A percentile compares a stretch with the other conserved stretches of the same genome.
These are phyloP conservation scores for Agarophyton chilense DNA, from an alignment of 23 red algal genomes.

Conservation along the genomic window DNA sequence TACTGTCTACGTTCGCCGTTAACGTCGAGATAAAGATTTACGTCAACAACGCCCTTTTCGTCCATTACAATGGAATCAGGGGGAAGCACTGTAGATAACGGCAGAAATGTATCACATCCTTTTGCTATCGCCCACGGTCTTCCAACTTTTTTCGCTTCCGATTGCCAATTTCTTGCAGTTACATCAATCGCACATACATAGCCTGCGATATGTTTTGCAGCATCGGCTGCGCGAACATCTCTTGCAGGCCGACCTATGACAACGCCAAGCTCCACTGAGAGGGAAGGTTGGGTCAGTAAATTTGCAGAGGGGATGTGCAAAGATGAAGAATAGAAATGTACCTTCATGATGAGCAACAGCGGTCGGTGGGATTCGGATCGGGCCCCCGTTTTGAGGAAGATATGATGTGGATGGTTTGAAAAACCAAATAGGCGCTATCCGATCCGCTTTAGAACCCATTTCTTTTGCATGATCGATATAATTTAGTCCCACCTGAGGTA, in stretches of 20 bases:
- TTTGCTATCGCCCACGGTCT: slow-evolving; percentile 83
- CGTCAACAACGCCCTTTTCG: slow-evolving; percentile 32
- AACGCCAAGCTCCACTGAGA: slow-evolving; percentile 74
- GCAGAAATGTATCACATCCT: slow-evolving; percentile 83
- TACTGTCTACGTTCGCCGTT: slow-evolving; percentile 69
- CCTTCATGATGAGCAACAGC: slow-evolving; percentile 64
- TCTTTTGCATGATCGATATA: slow-evolving; percentile 61
- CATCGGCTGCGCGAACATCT: slow-evolving; percentile 36
- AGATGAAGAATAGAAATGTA: not conserved
- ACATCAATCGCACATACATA: slow-evolving; percentile 85
- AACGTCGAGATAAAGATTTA: slow-evolving; percentile 74
- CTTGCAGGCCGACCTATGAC: slow-evolving; percentile 69
- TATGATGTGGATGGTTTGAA: slow-evolving; percentile 79
- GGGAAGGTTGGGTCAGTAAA: not conserved
- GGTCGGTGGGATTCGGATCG: slow-evolving; percentile 34
- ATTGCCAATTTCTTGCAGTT: slow-evolving; percentile 83
- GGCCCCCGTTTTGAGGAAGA: slow-evolving; percentile 36
- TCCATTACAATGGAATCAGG: slow-evolving; percentile 48
- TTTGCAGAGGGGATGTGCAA: not conserved
- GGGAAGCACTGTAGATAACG: slow-evolving; percentile 64
- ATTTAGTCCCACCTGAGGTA: slow-evolving; percentile 47
- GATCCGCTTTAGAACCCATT: slow-evolving; percentile 56
- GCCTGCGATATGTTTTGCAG: slow-evolving; percentile 54
- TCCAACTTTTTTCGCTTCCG: slow-evolving; percentile 76
- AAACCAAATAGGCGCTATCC: slow-evolving; percentile 57